phyloP scores from a whole-genome alignment of 2,329 filamentous ascomycete species.

The Neofusicoccum kwambonambiense region DNA sequence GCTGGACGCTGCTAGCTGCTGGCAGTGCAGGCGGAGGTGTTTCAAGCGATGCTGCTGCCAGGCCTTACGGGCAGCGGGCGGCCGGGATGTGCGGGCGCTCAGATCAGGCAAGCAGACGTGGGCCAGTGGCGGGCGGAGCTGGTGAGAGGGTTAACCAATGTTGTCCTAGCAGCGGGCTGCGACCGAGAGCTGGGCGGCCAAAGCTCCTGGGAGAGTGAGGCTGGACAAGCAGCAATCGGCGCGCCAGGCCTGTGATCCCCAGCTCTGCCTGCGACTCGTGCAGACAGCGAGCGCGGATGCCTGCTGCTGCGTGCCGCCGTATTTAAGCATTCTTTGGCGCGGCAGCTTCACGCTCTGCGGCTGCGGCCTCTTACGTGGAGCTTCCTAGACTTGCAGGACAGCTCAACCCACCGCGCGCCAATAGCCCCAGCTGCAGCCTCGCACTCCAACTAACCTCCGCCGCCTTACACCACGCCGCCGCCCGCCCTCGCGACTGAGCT shows the following conservation, averaged over 20 bases:
- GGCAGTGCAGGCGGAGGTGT: not conserved
- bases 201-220: conserved; percentile 7
- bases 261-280: conserved; percentile 8
- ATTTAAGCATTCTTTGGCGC: conserved; percentile 10
- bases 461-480: not conserved
- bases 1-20: not conserved
- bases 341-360: not conserved
- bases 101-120: not conserved
- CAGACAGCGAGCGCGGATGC: not conserved
- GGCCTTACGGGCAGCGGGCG: not conserved
- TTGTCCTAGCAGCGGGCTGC: not conserved
- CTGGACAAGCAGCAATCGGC: conserved; percentile 4
- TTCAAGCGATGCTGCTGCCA: not conserved
- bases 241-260: conserved; percentile 2
- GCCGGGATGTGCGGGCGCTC: conserved; percentile 10
- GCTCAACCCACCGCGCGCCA: conserved; percentile 3
- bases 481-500: not conserved
- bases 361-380: conserved; percentile 11
- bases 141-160: not conserved
- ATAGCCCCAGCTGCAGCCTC: conserved; percentile 12
- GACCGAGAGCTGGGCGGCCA: not conserved
- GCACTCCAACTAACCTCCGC: not conserved
- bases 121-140: conserved; percentile 7
- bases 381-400: conserved; percentile 4
- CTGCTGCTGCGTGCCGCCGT: not conserved